Base-by-base conservation (phyloP, 805 yeast genomes). In the Pichia phayaonensis region DNA sequence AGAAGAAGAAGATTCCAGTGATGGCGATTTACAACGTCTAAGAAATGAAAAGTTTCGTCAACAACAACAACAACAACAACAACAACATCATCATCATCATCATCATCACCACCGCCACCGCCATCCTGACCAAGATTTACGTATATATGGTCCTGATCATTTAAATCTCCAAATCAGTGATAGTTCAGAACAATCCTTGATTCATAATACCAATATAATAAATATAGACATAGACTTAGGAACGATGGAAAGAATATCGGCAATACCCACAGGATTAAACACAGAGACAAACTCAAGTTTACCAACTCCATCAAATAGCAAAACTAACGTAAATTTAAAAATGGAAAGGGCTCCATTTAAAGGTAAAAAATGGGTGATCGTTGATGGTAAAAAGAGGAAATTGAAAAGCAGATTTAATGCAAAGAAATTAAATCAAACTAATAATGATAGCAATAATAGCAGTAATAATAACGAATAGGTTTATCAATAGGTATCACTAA, bases 301-400 rank as follows among this genome's bases (percentile, higher is more conserved):
- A 15, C 12, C n/a, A 29, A 29, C 12, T 29, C 34, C 12, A 29
- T 29, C 34, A 29, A 29, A 3, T 29, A 29, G 13, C 13, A 13
- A 13, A 13, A 15, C 7, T 29, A 29, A 29, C 7, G 5, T 34
- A 16, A n/a, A 16, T 34, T 34, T 11, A n/a, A 34, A 34, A 34
- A 29, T 22, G 13, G 23, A 44, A 3, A 21, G 22, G 13, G 24
- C 16, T 2, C 22, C 36, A 8, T 26, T 21, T 12, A 47, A 26
- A 41, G 45, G 38, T 13, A 42, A 45, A 12, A 52, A 45, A 39
- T 54, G 50, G 48, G 51, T 56, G 12, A 24, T 54, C 20, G 45
- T 48, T 20, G 56, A 54, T 45, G 61, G 61, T 8, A 52, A 53
- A 40, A 48, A 46, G 39, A 47, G 50, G 24, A 57, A 48, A 41